Percentiles rank a stretch among this genome's conserved stretches.
Evolutionary conservation across 352 stramenopile genomes (phyloP).

Genomic region (Halophytophthora batemanensis): DNA sequence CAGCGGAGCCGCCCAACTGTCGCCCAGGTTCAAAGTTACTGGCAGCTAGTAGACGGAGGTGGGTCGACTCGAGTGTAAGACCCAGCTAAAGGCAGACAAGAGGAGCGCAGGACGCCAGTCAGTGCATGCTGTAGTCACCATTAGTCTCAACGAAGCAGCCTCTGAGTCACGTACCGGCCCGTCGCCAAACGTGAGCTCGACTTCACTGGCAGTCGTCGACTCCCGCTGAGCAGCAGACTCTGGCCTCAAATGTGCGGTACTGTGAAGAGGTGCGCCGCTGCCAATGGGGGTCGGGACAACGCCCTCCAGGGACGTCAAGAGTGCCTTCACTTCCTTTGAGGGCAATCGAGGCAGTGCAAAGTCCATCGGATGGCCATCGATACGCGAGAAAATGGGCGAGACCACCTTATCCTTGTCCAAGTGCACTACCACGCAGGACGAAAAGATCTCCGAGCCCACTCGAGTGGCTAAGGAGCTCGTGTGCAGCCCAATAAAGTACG

Average conservation of each 20-base stretch:
- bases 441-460: constrained; percentile 69
- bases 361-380: constrained; percentile 51
- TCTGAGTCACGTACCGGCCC: constrained; percentile 43
- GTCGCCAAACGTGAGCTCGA: constrained; percentile 67
- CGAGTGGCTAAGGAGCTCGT: constrained; percentile 77
- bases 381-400: constrained; percentile 53
- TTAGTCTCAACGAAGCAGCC: not conserved
- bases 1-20: constrained; percentile 44
- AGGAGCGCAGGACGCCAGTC: not conserved
- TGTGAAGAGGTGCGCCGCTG: constrained; percentile 1
- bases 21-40: constrained; percentile 43
- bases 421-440: constrained; percentile 79
- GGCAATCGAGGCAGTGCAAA: constrained; percentile 51
- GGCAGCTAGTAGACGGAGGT: constrained; percentile 57
- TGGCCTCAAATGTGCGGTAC: not conserved
- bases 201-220: constrained; percentile 31
- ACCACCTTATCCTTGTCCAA: constrained; percentile 85
- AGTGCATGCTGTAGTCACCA: not conserved
- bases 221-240: constrained; percentile 8
- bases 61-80: constrained; percentile 77
- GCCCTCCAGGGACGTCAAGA: constrained; percentile 32
- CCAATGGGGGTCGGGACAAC: constrained; percentile 43
- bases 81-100: constrained; percentile 39
- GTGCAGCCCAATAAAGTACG: constrained; percentile 85
- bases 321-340: constrained; percentile 35